A percentile compares a stretch with the other conserved stretches of the same genome.
Conservation (phyloP, 306 rosid species). For the Oemleria cerasiformis region DNA sequence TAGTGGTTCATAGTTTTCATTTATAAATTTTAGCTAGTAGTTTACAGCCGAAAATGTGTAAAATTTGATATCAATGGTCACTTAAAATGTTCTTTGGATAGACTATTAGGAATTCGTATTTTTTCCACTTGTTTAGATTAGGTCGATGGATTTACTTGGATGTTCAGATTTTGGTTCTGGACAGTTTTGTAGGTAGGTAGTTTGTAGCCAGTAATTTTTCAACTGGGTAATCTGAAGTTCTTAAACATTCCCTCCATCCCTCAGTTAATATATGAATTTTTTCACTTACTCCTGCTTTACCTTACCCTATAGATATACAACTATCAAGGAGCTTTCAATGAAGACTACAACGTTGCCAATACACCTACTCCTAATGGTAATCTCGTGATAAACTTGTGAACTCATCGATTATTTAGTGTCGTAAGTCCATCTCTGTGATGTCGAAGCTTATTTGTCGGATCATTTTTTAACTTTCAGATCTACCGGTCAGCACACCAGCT, state of each 20-base stretch:
- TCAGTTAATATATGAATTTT: not conserved
- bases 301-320: constrained; percentile 66
- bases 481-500: constrained; percentile 82
- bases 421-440: constrained; percentile 5
- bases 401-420: constrained; percentile 19
- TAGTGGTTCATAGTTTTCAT: not conserved
- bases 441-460: constrained; percentile 7
- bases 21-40: not conserved
- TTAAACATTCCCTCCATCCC: no score
- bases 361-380: constrained; percentile 94
- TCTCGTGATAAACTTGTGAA: constrained; percentile 16
- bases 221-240: no score
- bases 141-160: not conserved
- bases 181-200: not conserved
- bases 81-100: not conserved
- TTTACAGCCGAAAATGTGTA: not conserved
- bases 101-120: not conserved
- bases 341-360: constrained; percentile 90
- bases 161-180: constrained; percentile 3
- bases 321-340: constrained; percentile 70
- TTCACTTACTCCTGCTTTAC: constrained; percentile 12
- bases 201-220: not conserved
- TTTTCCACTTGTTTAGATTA: not conserved
- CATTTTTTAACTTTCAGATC: constrained; percentile 37
- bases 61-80: not conserved